Evolutionary conservation across 768 basidiomycete species (phyloP).

Genomic region (Cytidiella melzeri): DNA sequence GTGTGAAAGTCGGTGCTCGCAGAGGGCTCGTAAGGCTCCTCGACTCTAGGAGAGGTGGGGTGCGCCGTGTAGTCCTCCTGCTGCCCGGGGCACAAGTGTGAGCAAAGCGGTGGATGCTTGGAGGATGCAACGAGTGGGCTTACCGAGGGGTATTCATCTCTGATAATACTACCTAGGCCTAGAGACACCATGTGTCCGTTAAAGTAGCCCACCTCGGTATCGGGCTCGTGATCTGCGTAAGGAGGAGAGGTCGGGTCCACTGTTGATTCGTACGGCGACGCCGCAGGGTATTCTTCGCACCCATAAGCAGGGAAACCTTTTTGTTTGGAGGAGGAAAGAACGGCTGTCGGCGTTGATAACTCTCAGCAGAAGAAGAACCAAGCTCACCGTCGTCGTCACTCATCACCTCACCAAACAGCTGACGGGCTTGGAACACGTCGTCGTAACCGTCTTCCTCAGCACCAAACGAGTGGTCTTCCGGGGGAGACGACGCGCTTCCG

Average conservation of each 20-base stretch:
- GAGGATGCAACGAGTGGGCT: neutral
- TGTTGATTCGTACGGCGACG: neutral
- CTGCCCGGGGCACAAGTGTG: too few species aligned
- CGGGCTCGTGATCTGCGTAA: neutral
- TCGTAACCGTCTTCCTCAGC: neutral
- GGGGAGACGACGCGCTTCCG: neutral
- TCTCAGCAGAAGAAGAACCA: too few species aligned
- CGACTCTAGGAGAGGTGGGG: neutral
- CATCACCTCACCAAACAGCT: neutral
- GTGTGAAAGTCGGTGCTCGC: neutral
- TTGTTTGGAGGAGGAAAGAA: too few species aligned
- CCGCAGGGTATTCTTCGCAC: neutral
- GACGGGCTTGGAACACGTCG: neutral
- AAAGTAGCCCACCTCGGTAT: slow-evolving; percentile 1
- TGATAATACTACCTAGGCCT: neutral
- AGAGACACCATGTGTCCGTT: slow-evolving; percentile 2
- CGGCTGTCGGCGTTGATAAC: too few species aligned
- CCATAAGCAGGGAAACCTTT: neutral
- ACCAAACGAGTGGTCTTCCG: neutral
- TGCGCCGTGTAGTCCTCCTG: neutral
- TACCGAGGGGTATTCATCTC: neutral
- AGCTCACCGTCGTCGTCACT: neutral
- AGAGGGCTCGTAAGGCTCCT: neutral
- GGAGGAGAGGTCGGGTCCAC: neutral
- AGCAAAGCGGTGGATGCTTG: neutral